Base-by-base conservation (phyloP, 331 rosid species). In the Phaseolus coccineus region DNA sequence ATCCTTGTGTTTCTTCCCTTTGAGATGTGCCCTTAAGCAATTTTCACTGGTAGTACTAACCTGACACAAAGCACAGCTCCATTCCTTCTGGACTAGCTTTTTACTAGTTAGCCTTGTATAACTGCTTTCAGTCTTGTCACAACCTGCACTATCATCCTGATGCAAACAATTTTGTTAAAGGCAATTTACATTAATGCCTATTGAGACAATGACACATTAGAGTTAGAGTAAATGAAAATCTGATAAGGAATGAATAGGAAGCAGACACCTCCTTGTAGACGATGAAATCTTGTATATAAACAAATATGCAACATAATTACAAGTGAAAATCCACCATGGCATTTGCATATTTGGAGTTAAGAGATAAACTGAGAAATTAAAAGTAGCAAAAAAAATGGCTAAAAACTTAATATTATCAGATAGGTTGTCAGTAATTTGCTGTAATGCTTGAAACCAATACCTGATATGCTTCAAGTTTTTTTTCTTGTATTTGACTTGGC, bases 21-120 rank as follows among this genome's bases (percentile, higher is more conserved):
- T 72, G 58, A 84, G 76, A 82, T 89, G 96, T 72, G 35, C 28
- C 63, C n/a, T 42, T 13, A 87, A 80, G 83, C 85, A 86, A 24
- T n/a, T 69, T 78, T 83, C 85, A 74, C 92, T 86, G 15, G 81
- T 11, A 65, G 90, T 81, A 39, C 51, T 83, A 77, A 89, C 67
- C 72, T 83, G 90, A 76, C 93, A 89, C 35, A 87, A 59, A 52
- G 93, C 88, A 48, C 92, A 91, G 40, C 87, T 87, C 93, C 93
- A 91, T 80, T 89, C 87, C 82, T 82, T 86, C 71, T 91, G 96
- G 80, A 82, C 66, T 69, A 56, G 79, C 47, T 77, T 84, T 80
- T 33, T 55, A 70, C 71, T 47, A 35, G 72, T 61, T 44, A 81
- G 76, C n/a, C 27, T 33, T 44, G 70, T 40, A 75, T 53, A 15